Evolutionary conservation across 306 rosid genomes (phyloP).

Genomic region (Quercus bicolor): DNA sequence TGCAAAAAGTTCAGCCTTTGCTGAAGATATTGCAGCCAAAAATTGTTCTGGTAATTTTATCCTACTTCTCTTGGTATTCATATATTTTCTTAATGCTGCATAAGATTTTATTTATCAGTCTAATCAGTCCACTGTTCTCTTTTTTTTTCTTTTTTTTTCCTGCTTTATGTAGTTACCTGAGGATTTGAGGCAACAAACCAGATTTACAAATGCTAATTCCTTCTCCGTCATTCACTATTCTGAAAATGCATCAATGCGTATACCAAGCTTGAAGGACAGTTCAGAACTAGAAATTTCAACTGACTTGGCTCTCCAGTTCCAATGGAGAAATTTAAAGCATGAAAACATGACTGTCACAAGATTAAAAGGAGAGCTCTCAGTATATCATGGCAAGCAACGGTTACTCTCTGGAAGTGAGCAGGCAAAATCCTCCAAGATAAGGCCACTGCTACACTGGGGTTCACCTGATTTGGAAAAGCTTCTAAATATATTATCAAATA

Average conservation of each 20-base stretch:
- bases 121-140: neutral
- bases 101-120: conserved; percentile 9
- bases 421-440: conserved; percentile 7
- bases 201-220: conserved; percentile 34
- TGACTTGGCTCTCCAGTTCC: conserved; percentile 62
- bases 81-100: neutral
- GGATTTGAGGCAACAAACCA: conserved; percentile 38
- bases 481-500: conserved; percentile 44
- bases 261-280: conserved; percentile 45
- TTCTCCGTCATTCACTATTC: conserved; percentile 45
- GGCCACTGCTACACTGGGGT: conserved; percentile 52
- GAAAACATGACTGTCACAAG: conserved; percentile 46
- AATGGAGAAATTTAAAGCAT: conserved; percentile 50
- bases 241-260: conserved; percentile 41
- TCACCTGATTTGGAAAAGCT: conserved; percentile 50
- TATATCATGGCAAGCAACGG: conserved; percentile 44
- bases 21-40: conserved; percentile 60
- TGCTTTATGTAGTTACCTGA: conserved; percentile 49
- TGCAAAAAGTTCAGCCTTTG: conserved; percentile 52
- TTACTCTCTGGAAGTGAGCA: conserved; percentile 33
- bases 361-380: conserved; percentile 56
- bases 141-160: neutral
- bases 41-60: conserved; percentile 51
- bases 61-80: neutral
- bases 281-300: conserved; percentile 46